These are phyloP conservation scores for Anisodus tanguticus DNA, from an alignment of 257 asterid species.

Conservation along the genomic window DNA sequence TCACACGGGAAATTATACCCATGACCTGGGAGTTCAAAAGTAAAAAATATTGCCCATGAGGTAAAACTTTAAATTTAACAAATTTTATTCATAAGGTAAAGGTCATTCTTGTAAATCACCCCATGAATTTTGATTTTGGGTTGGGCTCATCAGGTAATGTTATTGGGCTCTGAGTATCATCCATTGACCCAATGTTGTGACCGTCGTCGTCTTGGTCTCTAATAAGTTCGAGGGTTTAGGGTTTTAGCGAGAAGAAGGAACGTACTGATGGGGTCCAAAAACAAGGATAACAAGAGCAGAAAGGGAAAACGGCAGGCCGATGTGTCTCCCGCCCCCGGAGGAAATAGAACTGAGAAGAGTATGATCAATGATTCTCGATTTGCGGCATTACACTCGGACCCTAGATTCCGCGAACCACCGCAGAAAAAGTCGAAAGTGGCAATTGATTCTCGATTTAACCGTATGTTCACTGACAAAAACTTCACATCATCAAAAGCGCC, in stretches of 20 bases:
- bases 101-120: not conserved
- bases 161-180: constrained; percentile 7
- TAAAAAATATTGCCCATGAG: no score
- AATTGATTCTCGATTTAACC: constrained; percentile 75
- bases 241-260: constrained; percentile 3
- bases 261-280: constrained; percentile 50
- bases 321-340: constrained; percentile 17
- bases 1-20: no score
- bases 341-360: constrained; percentile 34
- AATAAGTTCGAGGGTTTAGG: constrained; percentile 15
- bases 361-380: constrained; percentile 73
- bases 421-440: constrained; percentile 66
- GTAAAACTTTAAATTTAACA: not conserved
- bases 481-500: constrained; percentile 64
- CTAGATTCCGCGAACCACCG: constrained; percentile 83
- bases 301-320: constrained; percentile 26
- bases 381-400: constrained; percentile 73
- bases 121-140: not conserved
- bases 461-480: constrained; percentile 57
- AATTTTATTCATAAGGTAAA: not conserved
- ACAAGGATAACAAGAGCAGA: constrained; percentile 41
- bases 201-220: not conserved
- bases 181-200: not conserved
- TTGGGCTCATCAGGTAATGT: not conserved
- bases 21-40: no score